Base-by-base conservation (phyloP, 2,329 filamentous ascomycete species). In the Paecilomyces sp. region DNA sequence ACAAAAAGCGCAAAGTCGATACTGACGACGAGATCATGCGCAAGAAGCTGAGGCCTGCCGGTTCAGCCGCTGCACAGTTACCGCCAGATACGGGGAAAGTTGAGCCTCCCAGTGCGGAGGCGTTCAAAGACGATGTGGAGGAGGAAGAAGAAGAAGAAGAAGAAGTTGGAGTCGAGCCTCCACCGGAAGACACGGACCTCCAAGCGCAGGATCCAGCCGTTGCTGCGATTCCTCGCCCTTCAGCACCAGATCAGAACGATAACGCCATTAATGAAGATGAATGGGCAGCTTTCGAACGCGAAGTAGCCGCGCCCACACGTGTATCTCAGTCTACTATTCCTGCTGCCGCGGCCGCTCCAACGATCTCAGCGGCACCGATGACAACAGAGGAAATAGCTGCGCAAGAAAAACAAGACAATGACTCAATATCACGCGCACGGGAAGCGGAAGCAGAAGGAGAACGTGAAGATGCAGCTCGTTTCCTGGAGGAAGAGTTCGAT, bases 201-300 rank as follows among this genome's bases (percentile, higher is more conserved):
- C 30, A 54, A 52, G 24, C 58, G 24, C 56, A 62, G 47, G 15
- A 57, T n/a, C 28, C 53, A 41, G 50, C 22, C 5, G 28, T 18
- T 36, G 13, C 41, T 13, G 56, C n/a, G 31, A 41, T 24, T 54
- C 24, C 57, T 25, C 53, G 24, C 51, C 41, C 55, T 31, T 57
- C 60, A 58, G 58, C 55, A 24, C 58, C 56, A 18, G 58, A 50
- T 59, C 51, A 64, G 9, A 28, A 61, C 12, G 58, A 62, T 56
- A 64, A 70, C 55, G 31, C 57, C 3, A 76, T 90, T 8, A 86
- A 92, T 70, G 90, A 96, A 68, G 85, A 88, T 58, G 90, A 94
- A 74, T 94, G 90, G 89, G 88, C 90, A 1, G 90, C 90, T 8
- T 95, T 96, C 70, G 88, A 96, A 71, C 89, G 89, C 2, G 90